Conservation (phyloP, 768 basidiomycete species). For the Gymnopilus dilepis region DNA sequence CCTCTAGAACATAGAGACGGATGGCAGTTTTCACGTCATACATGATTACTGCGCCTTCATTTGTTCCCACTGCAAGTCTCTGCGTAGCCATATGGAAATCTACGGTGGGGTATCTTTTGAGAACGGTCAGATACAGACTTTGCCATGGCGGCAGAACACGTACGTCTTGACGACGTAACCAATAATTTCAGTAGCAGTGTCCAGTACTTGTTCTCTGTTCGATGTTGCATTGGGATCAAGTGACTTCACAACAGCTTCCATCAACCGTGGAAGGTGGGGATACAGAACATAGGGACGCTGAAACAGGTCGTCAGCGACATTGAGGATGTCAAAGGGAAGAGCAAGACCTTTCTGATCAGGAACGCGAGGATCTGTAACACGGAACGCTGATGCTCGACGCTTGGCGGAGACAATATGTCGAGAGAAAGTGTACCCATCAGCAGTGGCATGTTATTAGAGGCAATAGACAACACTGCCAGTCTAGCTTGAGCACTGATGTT, state of each 20-base stretch:
- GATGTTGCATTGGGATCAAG: slow-evolving; percentile 87
- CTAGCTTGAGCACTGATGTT: slow-evolving; percentile 82
- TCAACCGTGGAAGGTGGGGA: slow-evolving; percentile 80
- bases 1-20: slow-evolving; percentile 92
- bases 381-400: slow-evolving; percentile 78
- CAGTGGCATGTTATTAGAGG: slow-evolving; percentile 78
- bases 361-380: slow-evolving; percentile 95
- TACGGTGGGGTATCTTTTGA: slow-evolving; percentile 82
- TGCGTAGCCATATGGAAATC: slow-evolving; percentile 91
- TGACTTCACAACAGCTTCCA: slow-evolving; percentile 96
- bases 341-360: slow-evolving; percentile 83
- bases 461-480: slow-evolving; percentile 83
- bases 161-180: slow-evolving; percentile 95
- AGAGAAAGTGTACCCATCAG: slow-evolving; percentile 95
- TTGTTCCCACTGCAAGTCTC: slow-evolving; percentile 90
- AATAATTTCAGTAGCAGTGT: slow-evolving; percentile 92
- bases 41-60: slow-evolving; percentile 93
- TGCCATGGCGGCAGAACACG: slow-evolving; percentile 25
- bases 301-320: not conserved
- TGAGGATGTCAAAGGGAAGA: not conserved
- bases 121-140: not conserved
- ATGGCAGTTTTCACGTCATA: slow-evolving; percentile 97
- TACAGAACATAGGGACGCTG: slow-evolving; percentile 87
- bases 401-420: slow-evolving; percentile 83
- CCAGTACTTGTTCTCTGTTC: slow-evolving; percentile 82